Evolutionary conservation across 305 asterid species (phyloP), one percentile per base, ranked within the genome.

Genomic region (Stenogyne calaminthoides): DNA sequence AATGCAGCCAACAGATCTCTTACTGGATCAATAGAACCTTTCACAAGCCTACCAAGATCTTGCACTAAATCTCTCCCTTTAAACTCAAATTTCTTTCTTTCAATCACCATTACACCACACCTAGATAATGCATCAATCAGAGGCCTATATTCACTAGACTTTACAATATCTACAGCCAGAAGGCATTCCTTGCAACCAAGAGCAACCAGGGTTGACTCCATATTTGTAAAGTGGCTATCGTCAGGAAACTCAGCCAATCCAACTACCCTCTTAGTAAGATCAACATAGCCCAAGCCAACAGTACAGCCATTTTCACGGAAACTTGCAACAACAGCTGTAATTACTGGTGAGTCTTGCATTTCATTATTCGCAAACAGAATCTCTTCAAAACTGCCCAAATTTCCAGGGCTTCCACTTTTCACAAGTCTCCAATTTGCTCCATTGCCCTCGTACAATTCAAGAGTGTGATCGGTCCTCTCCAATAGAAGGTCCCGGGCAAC

Each of bases 111-210:
- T 73, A 80, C 97, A 68, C 91, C 91, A 74, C 98, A 95, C 87
- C 96, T 90, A 55, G 97, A 81, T 73, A 92, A 59, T 57, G 92
- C 97, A 78, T 92, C 96, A 72, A 80, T 83, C 82, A 95, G 72
- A 69, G 94, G 72, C 82, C 75, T 89, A 75, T 63, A 88, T 69
- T 95, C 97, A 77, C 80, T 83, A 54, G 96, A 83, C 78, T 85
- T 95, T 64, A 83, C 81, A 55, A 80, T 74, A 69, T 92, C 99
- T 16, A 65, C 64, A 6, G 98, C 91, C 83, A 95, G 75, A 74
- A 95, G 90, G 79, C 98, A 92, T 80, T 92, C 99, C 72, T 90
- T 92, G 90, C 99, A 92, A 75, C 99, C 99, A 70, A 95, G 94
- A 64, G 98, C 92, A 75, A 95, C 92, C 58, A 95, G 91, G 76